Conservation (phyloP, 768 basidiomycete genomes). For the Auricularia sp. region DNA sequence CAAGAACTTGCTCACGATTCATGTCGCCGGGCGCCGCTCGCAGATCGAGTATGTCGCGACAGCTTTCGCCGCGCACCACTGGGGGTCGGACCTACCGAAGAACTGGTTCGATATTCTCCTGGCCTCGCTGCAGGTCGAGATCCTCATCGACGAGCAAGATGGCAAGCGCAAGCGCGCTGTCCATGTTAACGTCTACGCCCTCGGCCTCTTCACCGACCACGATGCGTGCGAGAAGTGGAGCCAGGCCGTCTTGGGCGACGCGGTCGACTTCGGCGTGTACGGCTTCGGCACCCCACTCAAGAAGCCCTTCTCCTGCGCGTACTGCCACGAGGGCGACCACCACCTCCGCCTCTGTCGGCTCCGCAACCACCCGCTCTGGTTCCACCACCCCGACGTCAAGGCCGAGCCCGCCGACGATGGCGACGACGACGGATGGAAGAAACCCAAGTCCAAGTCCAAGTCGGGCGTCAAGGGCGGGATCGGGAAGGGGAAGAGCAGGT, state of each 20-base stretch:
- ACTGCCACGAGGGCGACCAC: not conserved
- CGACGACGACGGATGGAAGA: not conserved
- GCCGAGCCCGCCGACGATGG: not conserved
- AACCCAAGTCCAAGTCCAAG: too few relatives aligned
- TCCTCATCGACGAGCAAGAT: not conserved
- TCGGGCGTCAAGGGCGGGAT: too few relatives aligned
- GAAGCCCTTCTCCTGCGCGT: not conserved
- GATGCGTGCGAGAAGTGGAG: not conserved
- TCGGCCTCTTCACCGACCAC: not conserved
- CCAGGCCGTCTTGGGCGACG: not conserved
- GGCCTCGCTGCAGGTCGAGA: not conserved
- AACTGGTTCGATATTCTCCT: not conserved
- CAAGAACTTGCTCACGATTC: not conserved
- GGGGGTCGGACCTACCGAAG: not conserved
- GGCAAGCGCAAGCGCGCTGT: not conserved
- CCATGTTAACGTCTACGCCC: not conserved
- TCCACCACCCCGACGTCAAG: not conserved
- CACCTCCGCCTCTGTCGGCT: not conserved
- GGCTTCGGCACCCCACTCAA: not conserved
- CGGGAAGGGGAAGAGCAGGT: too few relatives aligned
- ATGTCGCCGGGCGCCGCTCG: not conserved
- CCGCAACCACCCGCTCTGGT: not conserved
- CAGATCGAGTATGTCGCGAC: not conserved
- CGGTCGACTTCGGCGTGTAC: not conserved
- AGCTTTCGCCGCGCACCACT: not conserved